A percentile compares a stretch with the other conserved stretches of the same genome.
Evolutionary conservation across 495 filamentous ascomycete genomes (phyloP).

Genomic region (Parathielavia hyrcaniae): DNA sequence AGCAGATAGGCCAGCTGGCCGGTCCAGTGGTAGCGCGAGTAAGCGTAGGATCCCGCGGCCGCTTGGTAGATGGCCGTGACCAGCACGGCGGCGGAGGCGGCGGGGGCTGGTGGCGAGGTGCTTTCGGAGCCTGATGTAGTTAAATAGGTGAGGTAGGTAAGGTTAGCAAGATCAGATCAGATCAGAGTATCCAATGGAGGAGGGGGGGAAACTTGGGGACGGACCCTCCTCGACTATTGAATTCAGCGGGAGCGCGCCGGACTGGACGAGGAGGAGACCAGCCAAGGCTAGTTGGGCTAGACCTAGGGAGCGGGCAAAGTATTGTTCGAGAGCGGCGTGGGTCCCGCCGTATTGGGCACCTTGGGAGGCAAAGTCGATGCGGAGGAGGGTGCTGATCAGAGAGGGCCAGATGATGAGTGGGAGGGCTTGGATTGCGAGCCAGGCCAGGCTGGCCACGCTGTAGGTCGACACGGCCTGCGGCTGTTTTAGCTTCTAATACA

Average conservation of each 20-base stretch:
- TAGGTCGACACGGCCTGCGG: slow-evolving; percentile 60
- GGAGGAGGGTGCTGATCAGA: slow-evolving; percentile 50
- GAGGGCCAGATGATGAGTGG: slow-evolving; percentile 59
- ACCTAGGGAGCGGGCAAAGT: slow-evolving; percentile 66
- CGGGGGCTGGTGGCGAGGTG: slow-evolving; percentile 25
- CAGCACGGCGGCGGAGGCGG: slow-evolving; percentile 50
- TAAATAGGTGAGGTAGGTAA: not conserved
- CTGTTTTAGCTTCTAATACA: slow-evolving; percentile 6
- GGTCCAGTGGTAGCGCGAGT: slow-evolving; percentile 53
- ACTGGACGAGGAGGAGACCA: slow-evolving; percentile 58
- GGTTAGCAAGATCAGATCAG: not conserved
- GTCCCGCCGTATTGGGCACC: not conserved
- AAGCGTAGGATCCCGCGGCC: slow-evolving; percentile 58
- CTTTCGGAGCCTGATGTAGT: not conserved
- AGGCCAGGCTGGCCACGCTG: slow-evolving; percentile 58
- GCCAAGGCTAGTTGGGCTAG: slow-evolving; percentile 61
- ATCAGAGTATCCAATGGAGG: not conserved
- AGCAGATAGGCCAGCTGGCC: slow-evolving; percentile 51
- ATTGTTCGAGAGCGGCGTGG: slow-evolving; percentile 57
- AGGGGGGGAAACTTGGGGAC: slow-evolving; percentile 3
- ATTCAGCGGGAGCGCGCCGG: slow-evolving; percentile 68
- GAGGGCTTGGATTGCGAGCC: slow-evolving; percentile 61
- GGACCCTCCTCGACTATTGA: slow-evolving; percentile 33
- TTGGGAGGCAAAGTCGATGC: slow-evolving; percentile 36
- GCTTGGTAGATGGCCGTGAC: slow-evolving; percentile 62